Evolutionary conservation across 768 basidiomycete species (phyloP), one percentile per base, ranked within the genome.

Genomic region (Leccinum incarnatum): DNA sequence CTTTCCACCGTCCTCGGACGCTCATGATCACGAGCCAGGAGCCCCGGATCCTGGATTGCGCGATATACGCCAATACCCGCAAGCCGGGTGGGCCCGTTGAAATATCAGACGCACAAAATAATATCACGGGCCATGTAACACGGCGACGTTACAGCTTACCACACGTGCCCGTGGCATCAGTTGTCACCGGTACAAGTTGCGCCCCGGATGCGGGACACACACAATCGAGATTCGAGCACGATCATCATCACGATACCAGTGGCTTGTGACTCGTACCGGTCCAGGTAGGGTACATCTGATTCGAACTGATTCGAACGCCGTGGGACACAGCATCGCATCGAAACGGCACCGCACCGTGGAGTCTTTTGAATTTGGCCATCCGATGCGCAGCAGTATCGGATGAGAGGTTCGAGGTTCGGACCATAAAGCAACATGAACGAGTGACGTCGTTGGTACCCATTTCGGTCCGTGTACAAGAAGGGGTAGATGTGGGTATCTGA

Each of bases 401-500:
- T 5, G n/a, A 45, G 42, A 45, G 42, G 5, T 4, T 12, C 42
- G 5, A 45, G 19, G 2, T 6, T 45, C 19, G 19, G 42, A 45
- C 42, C 19, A 45, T 45, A 19, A 19, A 11, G 42, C 19, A 45
- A 45, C 42, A 45, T 23, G 46, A 15, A 47, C 2, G 23, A 25
- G 14, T 25, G 46, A 27, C n/a, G 50, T 32, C 50, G 30, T 51
- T 30, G 50, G 19, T 30, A 51, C 30, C 50, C 23, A 51, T 49
- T 29, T 49, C 23, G 48, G 48, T 53, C 25, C n/a, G 30, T 27
- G 57, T 60, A 60, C 63, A 56, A 17, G 51, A 40, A 48, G 23
- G 29, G 40, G 17, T 19, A 55, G 32, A 47, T 50, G 27, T 48
- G 40, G 23, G 55, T 47, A 29, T 49, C 25, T 49, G 48, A 49